phyloP scores from a whole-genome alignment of 345 rosid genomes.

The Melastoma malabathricum region DNA sequence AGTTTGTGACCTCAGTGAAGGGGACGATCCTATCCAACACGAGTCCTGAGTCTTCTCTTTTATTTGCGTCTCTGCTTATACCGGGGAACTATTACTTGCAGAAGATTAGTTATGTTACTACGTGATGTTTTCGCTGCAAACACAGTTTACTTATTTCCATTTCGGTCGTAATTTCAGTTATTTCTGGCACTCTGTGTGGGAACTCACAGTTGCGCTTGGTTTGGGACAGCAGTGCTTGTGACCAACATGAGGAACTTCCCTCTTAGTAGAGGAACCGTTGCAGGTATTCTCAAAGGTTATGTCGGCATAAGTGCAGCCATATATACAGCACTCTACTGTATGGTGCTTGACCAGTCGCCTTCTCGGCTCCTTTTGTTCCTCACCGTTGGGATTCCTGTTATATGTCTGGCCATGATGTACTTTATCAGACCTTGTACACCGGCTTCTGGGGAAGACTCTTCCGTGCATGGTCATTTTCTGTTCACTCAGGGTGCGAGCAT shows the following conservation, averaged over 20 bases:
- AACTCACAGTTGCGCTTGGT: conserved; percentile 77
- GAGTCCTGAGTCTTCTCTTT: no score
- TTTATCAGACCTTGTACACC: conserved; percentile 74
- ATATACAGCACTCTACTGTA: conserved; percentile 58
- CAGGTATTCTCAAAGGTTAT: conserved; percentile 83
- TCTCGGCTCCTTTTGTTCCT: conserved; percentile 51
- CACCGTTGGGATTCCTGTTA: conserved; percentile 56
- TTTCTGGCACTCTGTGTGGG: conserved; percentile 64
- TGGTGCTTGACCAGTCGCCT: conserved; percentile 46
- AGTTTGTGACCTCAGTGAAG: no score
- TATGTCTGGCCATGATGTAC: conserved; percentile 58
- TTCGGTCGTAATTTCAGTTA: conserved; percentile 28
- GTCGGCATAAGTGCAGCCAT: conserved; percentile 68
- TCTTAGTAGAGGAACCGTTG: conserved; percentile 63
- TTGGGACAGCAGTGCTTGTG: conserved; percentile 72
- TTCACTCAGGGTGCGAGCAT: conserved; percentile 58
- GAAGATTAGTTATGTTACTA: no score
- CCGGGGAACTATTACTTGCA: not conserved
- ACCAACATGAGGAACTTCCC: conserved; percentile 96
- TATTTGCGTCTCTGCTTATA: no score
- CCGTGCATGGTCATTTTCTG: conserved; percentile 55
- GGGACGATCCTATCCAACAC: no score
- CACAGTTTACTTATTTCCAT: no score
- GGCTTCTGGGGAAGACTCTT: conserved; percentile 79
- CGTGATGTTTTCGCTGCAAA: no score